Evolutionary conservation across 371 early-diverging fungal genomes (phyloP), one percentile per base, ranked within the genome.

Genomic region (Mucor plumbeus): DNA sequence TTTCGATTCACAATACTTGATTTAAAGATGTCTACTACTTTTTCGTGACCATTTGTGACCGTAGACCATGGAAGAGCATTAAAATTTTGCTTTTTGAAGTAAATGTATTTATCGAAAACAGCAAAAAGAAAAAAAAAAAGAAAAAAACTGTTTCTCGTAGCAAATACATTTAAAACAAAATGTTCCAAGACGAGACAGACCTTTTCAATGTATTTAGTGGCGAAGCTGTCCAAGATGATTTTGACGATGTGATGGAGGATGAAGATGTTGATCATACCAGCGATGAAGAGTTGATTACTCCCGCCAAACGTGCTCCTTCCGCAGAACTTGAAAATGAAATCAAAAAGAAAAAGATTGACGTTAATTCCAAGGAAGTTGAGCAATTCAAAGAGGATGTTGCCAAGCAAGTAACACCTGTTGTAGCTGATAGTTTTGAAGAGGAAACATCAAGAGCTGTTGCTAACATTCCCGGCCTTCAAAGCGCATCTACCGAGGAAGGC

Each of bases 371-470:
- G n/a, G 73, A 69, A 33, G 33, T 39, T 11, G 41, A 69, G 47
- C 48, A 65, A 13, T 57, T 62, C 41, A 59, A 64, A 47, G 61
- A 65, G 31, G 80, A 77, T 10, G 65, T 75, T 4, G 59, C 61
- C 31, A 57, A 67, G 15, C 70, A 73, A 31, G 39, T 68, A 43
- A 64, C 73, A 59, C 88, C 93, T 5, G 86, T 91, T 35, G 92
- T 96, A 13, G 83, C 92, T 5, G 96, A 95, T 72, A 85, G 87
- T 15, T 92, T 92, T 70, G 94, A 90, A 65, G 87, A 91, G 79
- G 90, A 90, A 63, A 87, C 93, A 13, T 89, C 85, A 53, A 83
- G 92, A 61, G 86, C 90, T 68, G 86, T 92, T 3, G 86, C 88
- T 58, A 83, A 85, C 54, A 81, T 90, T 35, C 88, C 89, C 8